A percentile compares a stretch with the other conserved stretches of the same genome.
phyloP scores from a whole-genome alignment of 345 rosid genomes.

The Populus deltoides region DNA sequence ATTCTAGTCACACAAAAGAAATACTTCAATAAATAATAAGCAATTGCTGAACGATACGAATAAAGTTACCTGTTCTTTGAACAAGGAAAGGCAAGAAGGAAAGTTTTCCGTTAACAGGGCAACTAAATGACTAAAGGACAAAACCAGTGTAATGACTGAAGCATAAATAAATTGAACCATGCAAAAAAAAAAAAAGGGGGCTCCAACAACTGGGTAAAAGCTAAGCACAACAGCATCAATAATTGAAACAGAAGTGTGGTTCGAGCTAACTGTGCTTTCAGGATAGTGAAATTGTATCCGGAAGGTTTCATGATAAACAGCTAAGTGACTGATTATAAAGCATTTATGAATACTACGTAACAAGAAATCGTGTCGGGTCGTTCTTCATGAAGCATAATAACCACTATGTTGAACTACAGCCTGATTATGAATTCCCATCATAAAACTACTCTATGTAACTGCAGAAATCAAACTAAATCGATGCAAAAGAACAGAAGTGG shows the following conservation, averaged over 20 bases:
- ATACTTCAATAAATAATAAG: background rate
- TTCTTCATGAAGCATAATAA: background rate
- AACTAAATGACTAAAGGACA: background rate
- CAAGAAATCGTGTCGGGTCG: background rate
- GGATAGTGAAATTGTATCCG: background rate
- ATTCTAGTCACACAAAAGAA: background rate
- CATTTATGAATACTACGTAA: background rate
- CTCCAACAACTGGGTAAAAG: background rate
- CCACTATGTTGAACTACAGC: conserved; percentile 3
- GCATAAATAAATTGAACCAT: background rate
- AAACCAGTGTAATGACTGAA: background rate
- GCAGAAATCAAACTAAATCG: conserved; percentile 3
- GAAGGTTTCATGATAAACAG: background rate
- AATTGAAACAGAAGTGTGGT: background rate
- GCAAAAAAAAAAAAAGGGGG: background rate
- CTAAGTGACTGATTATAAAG: background rate
- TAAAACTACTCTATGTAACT: conserved; percentile 5
- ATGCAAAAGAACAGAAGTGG: background rate
- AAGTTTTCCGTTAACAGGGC: background rate
- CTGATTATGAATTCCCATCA: background rate
- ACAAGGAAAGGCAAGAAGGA: background rate
- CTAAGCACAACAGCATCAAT: background rate
- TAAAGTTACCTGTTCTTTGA: background rate
- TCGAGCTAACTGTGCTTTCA: background rate
- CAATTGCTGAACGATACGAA: background rate